phyloP scores from a whole-genome alignment of 306 rosid species.

The Arachis hypogaea region DNA sequence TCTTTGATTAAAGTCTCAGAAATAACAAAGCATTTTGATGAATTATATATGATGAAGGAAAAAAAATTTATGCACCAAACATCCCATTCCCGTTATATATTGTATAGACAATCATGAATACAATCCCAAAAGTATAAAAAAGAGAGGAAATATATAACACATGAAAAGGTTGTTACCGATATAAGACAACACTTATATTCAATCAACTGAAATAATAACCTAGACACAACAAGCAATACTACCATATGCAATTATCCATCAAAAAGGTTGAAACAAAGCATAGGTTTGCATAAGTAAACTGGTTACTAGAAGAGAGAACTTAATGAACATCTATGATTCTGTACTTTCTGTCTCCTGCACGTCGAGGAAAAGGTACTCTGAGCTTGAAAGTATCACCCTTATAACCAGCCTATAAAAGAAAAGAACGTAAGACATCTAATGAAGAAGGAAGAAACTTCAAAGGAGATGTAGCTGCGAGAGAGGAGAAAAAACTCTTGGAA shows the following conservation, averaged over 20 bases:
- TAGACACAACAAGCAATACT: not conserved
- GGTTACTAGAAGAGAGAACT: slow-evolving; percentile 22
- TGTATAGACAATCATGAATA: not conserved
- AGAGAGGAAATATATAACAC: not conserved
- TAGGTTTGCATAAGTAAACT: not conserved
- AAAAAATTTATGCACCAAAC: too few species aligned
- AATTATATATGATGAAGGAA: too few species aligned
- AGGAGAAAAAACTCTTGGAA: slow-evolving; percentile 11
- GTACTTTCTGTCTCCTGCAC: slow-evolving; percentile 88
- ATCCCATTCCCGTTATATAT: too few species aligned
- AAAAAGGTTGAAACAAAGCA: slow-evolving; percentile 13
- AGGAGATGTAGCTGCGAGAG: not conserved
- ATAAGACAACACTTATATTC: not conserved
- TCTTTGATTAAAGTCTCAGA: too few species aligned
- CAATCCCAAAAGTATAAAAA: slow-evolving; percentile 7
- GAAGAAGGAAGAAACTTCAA: slow-evolving; percentile 10
- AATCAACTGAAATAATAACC: slow-evolving; percentile 20
- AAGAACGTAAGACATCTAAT: not conserved
- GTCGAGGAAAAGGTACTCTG: slow-evolving; percentile 87
- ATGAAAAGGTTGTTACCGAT: slow-evolving; percentile 16
- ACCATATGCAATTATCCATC: not conserved
- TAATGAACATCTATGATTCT: slow-evolving; percentile 45
- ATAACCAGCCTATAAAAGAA: slow-evolving; percentile 67
- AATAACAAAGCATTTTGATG: too few species aligned
- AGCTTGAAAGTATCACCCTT: slow-evolving; percentile 79